Base-by-base conservation (phyloP, 2,329 filamentous ascomycete species). In the Colletotrichum gigasporum region DNA sequence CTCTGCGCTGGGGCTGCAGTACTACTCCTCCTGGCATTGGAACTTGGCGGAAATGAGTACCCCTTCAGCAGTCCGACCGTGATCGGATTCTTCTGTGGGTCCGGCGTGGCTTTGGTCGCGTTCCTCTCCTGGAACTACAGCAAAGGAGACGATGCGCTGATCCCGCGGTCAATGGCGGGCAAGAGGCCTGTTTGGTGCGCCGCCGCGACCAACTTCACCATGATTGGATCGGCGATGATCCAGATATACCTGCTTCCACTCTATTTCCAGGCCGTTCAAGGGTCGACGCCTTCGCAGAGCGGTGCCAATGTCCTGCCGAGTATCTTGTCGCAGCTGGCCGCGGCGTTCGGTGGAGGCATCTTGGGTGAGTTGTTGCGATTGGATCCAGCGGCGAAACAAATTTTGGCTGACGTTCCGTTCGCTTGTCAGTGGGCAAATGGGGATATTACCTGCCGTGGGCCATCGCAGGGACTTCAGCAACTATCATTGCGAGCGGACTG, bases 171-270 rank as follows among this genome's bases (percentile, higher is more conserved):
- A 0, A 64, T 73, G 58, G 34, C 71, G 6, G 54, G 54, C 3
- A 66, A 66, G 14, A 61, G 66, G 1, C 61, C 64, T 14, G 64
- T 73, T 5, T 54, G 57, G 35, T 76, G 80, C 69, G 76, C 80
- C 32, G 76, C 74, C 0, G 79, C 79, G 2, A 71, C 73, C 28
- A 83, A 77, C 71, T 82, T 82, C 71, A 39, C 56, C 1, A 20
- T 61, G 16, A 18, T 62, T 12, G 62, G 62, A 11, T 61, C 56
- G 11, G 48, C 61, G 0, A 64, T 55, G 56, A 34, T 69, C 24
- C 63, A 67, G 10, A 64, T 69, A 1, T 77, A 71, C 53, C 74
- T 75, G 42, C 59, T 79, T 20, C 75, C 78, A 1, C 70, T 80
- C 34, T 80, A 75, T 68, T 78, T 81, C 68, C 75, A 81, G 69